A percentile compares a stretch with the other conserved stretches of the same genome.
These are phyloP conservation scores for Ophiosphaerella korrae DNA, from an alignment of 2,329 filamentous ascomycete species.

Conservation along the genomic window DNA sequence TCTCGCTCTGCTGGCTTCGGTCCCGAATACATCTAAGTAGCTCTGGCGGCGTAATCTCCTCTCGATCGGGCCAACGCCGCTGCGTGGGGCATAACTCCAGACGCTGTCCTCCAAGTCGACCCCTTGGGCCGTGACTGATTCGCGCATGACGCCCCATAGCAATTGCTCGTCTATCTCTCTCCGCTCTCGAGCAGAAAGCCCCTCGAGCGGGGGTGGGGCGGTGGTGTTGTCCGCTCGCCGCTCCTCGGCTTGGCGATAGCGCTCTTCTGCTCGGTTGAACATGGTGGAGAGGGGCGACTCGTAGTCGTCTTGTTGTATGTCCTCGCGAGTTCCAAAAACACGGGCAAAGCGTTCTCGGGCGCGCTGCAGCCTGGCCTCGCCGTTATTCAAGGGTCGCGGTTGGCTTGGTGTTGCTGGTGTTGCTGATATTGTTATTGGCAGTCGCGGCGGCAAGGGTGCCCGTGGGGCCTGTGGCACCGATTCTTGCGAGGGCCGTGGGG, in stretches of 20 bases:
- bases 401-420: slow-evolving; percentile 6
- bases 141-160: slow-evolving; percentile 39
- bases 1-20: not conserved
- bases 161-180: slow-evolving; percentile 40
- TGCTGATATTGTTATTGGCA: slow-evolving; percentile 1
- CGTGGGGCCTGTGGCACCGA: not conserved
- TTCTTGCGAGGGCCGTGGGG: slow-evolving; percentile 1
- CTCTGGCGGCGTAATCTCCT: not conserved
- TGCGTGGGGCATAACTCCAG: slow-evolving; percentile 25
- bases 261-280: slow-evolving; percentile 52
- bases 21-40: not conserved
- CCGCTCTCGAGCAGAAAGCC: slow-evolving; percentile 29
- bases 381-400: slow-evolving; percentile 19
- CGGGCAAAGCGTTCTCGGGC: slow-evolving; percentile 38
- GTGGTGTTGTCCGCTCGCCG: slow-evolving; percentile 29
- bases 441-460: not conserved
- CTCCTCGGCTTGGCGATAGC: slow-evolving; percentile 51
- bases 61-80: not conserved
- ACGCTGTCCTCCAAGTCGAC: slow-evolving; percentile 25
- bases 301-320: slow-evolving; percentile 54
- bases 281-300: slow-evolving; percentile 55
- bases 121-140: slow-evolving; percentile 20
- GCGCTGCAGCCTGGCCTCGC: slow-evolving; percentile 26
- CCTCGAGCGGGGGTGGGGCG: slow-evolving; percentile 24
- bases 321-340: slow-evolving; percentile 54